phyloP scores from a whole-genome alignment of 164 flowering plant species.

The Vitis cinerea region DNA sequence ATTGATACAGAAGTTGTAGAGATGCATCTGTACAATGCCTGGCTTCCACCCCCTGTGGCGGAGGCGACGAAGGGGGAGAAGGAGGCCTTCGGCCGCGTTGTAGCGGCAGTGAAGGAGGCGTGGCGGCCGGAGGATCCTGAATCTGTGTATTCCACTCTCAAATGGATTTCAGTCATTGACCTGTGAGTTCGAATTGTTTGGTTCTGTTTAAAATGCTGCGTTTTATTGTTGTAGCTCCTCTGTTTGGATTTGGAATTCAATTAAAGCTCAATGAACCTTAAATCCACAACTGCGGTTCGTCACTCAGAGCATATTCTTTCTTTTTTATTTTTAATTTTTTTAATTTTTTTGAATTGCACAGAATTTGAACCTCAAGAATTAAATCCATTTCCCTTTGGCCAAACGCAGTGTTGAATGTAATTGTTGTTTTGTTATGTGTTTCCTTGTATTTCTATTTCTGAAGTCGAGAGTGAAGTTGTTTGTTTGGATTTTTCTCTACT shows the following conservation, averaged over 20 bases:
- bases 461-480: background rate
- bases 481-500: too few species aligned
- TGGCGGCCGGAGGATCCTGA: constrained; percentile 72
- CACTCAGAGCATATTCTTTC: background rate
- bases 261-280: too few species aligned
- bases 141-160: constrained; percentile 78
- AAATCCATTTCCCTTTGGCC: too few species aligned
- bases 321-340: background rate
- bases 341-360: background rate
- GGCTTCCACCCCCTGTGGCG: constrained; percentile 98
- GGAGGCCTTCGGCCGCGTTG: constrained; percentile 66
- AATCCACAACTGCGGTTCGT: too few species aligned
- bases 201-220: too few species aligned
- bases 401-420: too few species aligned
- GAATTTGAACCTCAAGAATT: too few species aligned
- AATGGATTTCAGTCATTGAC: constrained; percentile 85
- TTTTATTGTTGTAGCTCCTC: too few species aligned
- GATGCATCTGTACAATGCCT: constrained; percentile 97
- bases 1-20: background rate
- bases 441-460: background rate
- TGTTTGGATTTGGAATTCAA: too few species aligned
- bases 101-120: constrained; percentile 49
- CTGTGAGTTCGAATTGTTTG: constrained; percentile 47
- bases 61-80: constrained; percentile 65
- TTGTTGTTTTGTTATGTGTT: too few species aligned